phyloP scores from a whole-genome alignment of 139 green algal genomes.

The Chloropicon primus region DNA sequence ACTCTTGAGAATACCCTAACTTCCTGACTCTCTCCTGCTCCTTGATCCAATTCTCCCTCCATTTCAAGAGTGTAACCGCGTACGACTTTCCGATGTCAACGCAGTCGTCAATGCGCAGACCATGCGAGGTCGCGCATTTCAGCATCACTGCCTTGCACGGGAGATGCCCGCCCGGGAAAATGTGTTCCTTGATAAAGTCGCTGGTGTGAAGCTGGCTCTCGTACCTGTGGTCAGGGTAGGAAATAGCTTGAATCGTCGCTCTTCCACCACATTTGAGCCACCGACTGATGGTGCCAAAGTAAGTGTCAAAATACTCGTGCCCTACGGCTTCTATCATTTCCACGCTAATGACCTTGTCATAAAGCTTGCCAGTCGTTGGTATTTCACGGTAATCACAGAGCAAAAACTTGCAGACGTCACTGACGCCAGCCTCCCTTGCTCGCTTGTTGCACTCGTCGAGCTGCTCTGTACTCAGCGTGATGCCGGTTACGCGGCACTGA shows the following conservation, averaged over 20 bases:
- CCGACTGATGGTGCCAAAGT: conserved; percentile 58
- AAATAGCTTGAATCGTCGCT: conserved; percentile 68
- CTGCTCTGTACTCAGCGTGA: conserved; percentile 87
- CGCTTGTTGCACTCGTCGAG: conserved; percentile 61
- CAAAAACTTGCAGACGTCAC: conserved; percentile 60
- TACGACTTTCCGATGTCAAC: conserved; percentile 83
- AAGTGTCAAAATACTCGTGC: conserved; percentile 73
- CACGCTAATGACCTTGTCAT: conserved; percentile 11
- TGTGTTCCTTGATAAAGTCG: conserved; percentile 96
- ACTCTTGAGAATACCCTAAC: conserved; percentile 60
- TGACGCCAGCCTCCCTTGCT: conserved; percentile 61
- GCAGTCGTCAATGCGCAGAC: conserved; percentile 19
- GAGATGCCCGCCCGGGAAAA: conserved; percentile 87
- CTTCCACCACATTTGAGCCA: conserved; percentile 62
- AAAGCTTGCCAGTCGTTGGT: not conserved
- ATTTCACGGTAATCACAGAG: conserved; percentile 80
- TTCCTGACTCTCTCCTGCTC: conserved; percentile 18
- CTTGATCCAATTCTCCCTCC: conserved; percentile 11
- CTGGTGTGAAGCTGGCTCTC: conserved; percentile 64
- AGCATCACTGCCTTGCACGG: conserved; percentile 62
- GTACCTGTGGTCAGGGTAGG: conserved; percentile 65
- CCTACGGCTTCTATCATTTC: conserved; percentile 99
- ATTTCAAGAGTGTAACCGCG: conserved; percentile 62
- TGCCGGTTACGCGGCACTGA: conserved; percentile 31
- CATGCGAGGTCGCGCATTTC: conserved; percentile 42